These are phyloP conservation scores for Candida smagusa DNA, from an alignment of 1,139 yeast species.

Conservation along the genomic window DNA sequence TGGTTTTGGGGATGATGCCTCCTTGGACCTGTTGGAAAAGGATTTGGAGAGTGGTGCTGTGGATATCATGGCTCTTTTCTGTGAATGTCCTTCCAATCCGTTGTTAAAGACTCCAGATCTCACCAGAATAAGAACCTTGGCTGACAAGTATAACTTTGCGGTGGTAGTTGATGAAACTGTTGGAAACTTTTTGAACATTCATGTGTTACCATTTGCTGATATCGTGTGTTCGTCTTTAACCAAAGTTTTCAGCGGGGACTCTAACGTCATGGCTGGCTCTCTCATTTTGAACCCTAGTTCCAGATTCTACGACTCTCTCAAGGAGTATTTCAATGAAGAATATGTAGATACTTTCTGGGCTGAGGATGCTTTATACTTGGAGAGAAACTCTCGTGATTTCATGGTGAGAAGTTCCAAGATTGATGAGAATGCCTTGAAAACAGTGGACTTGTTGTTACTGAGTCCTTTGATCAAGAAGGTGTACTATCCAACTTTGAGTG, in stretches of 20 bases:
- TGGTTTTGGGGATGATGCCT: slow-evolving; percentile 77
- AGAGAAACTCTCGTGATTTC: slow-evolving; percentile 90
- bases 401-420: slow-evolving; percentile 62
- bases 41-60: slow-evolving; percentile 60
- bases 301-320: slow-evolving; percentile 49
- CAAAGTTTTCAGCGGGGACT: slow-evolving; percentile 90
- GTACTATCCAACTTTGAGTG: slow-evolving; percentile 64
- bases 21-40: slow-evolving; percentile 62
- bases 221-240: slow-evolving; percentile 85
- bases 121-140: slow-evolving; percentile 55
- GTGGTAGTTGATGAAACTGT: slow-evolving; percentile 91
- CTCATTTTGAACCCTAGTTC: slow-evolving; percentile 73
- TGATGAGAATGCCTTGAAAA: slow-evolving; percentile 61
- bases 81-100: slow-evolving; percentile 96
- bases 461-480: slow-evolving; percentile 56
- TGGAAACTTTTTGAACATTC: slow-evolving; percentile 83
- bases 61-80: slow-evolving; percentile 66
- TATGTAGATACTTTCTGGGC: slow-evolving; percentile 85
- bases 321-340: slow-evolving; percentile 46
- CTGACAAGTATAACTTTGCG: slow-evolving; percentile 68
- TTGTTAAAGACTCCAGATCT: slow-evolving; percentile 80
- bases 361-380: slow-evolving; percentile 89
- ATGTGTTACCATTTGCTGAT: slow-evolving; percentile 79
- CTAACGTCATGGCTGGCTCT: slow-evolving; percentile 94
- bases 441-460: slow-evolving; percentile 47